Conservation (phyloP, 164 flowering plant genomes). For the Magnolia changhungtana region DNA sequence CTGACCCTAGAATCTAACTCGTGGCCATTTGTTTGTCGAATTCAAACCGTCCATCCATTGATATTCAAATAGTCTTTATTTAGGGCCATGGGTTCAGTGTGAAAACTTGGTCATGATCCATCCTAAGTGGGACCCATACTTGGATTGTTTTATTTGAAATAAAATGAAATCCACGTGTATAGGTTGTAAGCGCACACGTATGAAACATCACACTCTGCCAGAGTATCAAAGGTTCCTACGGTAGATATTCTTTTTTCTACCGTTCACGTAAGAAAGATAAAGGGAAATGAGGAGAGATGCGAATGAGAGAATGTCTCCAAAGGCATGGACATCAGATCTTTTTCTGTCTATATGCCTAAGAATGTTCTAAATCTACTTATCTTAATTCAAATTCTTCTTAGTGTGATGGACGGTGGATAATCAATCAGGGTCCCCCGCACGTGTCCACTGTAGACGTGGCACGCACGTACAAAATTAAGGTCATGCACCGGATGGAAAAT, state of each 20-base stretch:
- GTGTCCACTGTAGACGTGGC: neutral
- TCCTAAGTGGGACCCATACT: no score
- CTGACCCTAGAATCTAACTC: no score
- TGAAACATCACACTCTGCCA: neutral
- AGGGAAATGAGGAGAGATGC: neutral
- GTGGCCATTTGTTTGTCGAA: no score
- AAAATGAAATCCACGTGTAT: no score
- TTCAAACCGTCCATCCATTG: no score
- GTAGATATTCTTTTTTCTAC: neutral
- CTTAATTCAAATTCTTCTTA: neutral
- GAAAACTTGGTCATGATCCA: no score
- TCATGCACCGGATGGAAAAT: neutral
- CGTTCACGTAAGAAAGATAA: neutral
- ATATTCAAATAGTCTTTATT: no score
- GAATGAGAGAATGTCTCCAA: slow-evolving; percentile 13
- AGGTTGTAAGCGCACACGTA: no score
- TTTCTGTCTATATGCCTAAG: slow-evolving; percentile 3
- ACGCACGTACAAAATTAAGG: neutral
- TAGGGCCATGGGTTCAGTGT: no score
- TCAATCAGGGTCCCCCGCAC: no score
- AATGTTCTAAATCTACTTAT: neutral
- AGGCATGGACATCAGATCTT: slow-evolving; percentile 10
- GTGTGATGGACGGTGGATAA: neutral
- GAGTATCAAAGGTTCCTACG: neutral
- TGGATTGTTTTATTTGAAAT: no score